Evolutionary conservation across 2,329 filamentous ascomycete genomes (phyloP), one percentile per base, ranked within the genome.

Genomic region (Drechslera avenae): DNA sequence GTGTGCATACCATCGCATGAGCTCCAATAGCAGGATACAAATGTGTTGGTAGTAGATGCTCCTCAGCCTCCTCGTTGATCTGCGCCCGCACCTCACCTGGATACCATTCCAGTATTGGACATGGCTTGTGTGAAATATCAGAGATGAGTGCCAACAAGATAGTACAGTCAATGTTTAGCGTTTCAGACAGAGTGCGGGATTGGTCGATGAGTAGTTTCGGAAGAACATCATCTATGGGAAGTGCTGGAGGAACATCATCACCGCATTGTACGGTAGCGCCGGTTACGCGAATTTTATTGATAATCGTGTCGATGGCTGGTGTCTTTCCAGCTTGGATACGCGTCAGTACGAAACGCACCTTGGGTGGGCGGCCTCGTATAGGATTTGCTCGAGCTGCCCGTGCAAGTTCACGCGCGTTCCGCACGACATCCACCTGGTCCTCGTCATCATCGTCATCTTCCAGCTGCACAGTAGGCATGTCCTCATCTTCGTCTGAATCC

Each of bases 71-170:
- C 26, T 85, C 76, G 50, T 84, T 79, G 51, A 90, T 83, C 64
- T 90, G 86, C 12, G 81, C 79, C 42, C 81, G 75, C 41, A 90
- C 84, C 35, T 84, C 83, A 17, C 73, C 76, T 58, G 87, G 85
- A 60, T 82, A 68, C 69, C 75, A 78, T n/a, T 79, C 77, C 28
- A 80, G 75, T 37, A 79, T 75, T 2, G 72, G 62, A 21, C 76
- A 75, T 31, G 73, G 65, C 28, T 74, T 73, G 66, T 91, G 87
- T 2, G 86, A 88, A 19, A 91, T 84, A 62, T 92, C 89, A 0
- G 88, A 90, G 1, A 87, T 82, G 2, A 91, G 76, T 4, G 87
- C 88, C 4, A 92, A 80, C 5, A 92, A 79, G 39, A 90, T 83
- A 1, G 88, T 90, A 46, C 84, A 86, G 68, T 87, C 85, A 47